Conservation (phyloP, 257 asterid genomes). For the Przewalskia tangutica region DNA sequence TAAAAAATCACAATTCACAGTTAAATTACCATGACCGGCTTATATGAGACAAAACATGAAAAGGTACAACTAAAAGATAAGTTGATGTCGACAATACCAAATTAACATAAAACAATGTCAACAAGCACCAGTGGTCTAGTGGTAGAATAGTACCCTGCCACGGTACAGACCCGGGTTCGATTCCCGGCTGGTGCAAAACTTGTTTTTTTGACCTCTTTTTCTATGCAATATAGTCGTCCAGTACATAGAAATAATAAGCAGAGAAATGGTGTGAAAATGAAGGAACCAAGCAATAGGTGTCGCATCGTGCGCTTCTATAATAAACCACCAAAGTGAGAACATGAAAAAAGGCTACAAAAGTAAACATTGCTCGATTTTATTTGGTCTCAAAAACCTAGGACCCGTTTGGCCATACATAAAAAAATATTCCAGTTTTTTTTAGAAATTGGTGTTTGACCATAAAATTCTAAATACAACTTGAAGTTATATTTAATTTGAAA, state of each 20-base stretch:
- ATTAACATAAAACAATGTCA: no score
- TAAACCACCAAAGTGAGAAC: neutral
- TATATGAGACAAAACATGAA: neutral
- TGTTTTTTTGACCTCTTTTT: neutral
- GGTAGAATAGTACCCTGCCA: conserved; percentile 94
- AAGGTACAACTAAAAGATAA: neutral
- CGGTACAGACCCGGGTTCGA: conserved; percentile 91
- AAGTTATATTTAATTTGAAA: no score
- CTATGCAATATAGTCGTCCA: no score
- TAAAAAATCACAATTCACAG: neutral
- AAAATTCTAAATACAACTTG: no score
- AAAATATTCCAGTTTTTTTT: no score
- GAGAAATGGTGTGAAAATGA: no score
- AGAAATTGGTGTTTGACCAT: no score
- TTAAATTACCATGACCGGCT: neutral
- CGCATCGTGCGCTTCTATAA: no score
- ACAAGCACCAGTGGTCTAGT: conserved; percentile 78
- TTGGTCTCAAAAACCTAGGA: neutral
- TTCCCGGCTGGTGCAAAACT: conserved; percentile 68
- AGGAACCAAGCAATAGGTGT: no score
- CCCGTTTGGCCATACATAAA: no score
- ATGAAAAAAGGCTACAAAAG: neutral
- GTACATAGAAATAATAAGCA: no score
- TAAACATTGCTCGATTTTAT: neutral
- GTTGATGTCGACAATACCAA: no score